Evolutionary conservation across 306 rosid genomes (phyloP), one percentile per base, ranked within the genome.

Genomic region (Alnus glutinosa): DNA sequence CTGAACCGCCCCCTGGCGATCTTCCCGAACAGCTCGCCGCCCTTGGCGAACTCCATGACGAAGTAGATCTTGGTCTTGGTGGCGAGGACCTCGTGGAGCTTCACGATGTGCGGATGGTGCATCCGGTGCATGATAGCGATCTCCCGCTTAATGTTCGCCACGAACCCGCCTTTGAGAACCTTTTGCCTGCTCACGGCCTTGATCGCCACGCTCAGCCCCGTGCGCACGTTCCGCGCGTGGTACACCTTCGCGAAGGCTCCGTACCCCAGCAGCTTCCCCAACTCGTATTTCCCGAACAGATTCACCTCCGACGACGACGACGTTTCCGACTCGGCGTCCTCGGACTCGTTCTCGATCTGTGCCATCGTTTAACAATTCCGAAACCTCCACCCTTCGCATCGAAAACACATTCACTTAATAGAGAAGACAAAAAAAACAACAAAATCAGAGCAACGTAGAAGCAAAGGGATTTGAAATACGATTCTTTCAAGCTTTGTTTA

Each of bases 181-280:
- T 89, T 89, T 49, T 66, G 79, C 76, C 88, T 91, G 94, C 86
- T 93, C 4, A 95, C 86, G 1, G 87, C 88, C 70, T 95, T 95
- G 2, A 92, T 78, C 23, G 98, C 98, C 47, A 95, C 98, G 80
- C 90, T 85, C 83, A 84, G 75, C 0, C 92, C 91, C 0, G 84
- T 85, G 2, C 4, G 6, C 11, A 91, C 37, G 47, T 85, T 73
- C 16, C 87, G 79, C 9, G 92, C 98, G 70, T 89, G 93, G 80
- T 90, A 95, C 7, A 95, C 98, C 82, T 91, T 95, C 0, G 92
- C 98, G 49, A 85, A 91, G 0, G 97, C 95, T 2, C 98, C 98
- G 3, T 81, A 58, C 0, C 98, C 98, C 0, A 95, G 73, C 2
- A 95, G 76, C 71, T 63, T 80, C 1, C 84, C 81, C 1, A 92